Evolutionary conservation across 2,329 filamentous ascomycete genomes (phyloP), one percentile per base, ranked within the genome.

Genomic region (Fusarium ambrosium): DNA sequence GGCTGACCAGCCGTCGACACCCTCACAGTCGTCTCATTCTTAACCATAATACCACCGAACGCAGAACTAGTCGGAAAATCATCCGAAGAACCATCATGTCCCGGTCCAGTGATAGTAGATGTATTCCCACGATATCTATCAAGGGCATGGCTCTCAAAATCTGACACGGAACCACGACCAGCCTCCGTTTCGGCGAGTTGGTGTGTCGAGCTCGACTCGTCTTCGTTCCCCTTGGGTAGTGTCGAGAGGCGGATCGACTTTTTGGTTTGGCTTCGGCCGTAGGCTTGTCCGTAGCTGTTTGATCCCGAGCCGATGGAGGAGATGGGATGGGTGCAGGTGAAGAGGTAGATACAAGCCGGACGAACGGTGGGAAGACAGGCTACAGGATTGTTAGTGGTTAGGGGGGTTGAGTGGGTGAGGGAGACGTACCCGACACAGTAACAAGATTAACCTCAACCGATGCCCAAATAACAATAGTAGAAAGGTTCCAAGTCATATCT

Each of bases 371-470:
- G 77, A 0, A 79, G 68, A 4, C 77, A 79, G 3, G 77, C 77
- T 78, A 1, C 0, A 7, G 13, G 4, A 1, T 5, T n/a, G 18
- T 53, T 13, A 53, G 10, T 5, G 10, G 10, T 14, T n/a, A 13
- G 3, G 24, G 22, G 6, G 18, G 3, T 4, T 53, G 10, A n/a
- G 9, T n/a, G 18, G 18, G 5, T 0, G 10, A 4, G 4, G 4
- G 1, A 18, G 41, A 62, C 72, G 1, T 63, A 78, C 77, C 62
- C 1, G 77, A 79, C 1, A 79, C 68, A 0, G 76, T 79, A 2
- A 79, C 76, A 1, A 79, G 66, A 6, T 79, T 79, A 3, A 78
- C 77, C 16, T 79, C 77, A 0, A 78, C 76, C 0, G 75, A 72
- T 3, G 77, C 77, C 77, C 77, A 79, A 1, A 77, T 66, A 1